Conservation (phyloP, 345 rosid species). For the Angophora floribunda region DNA sequence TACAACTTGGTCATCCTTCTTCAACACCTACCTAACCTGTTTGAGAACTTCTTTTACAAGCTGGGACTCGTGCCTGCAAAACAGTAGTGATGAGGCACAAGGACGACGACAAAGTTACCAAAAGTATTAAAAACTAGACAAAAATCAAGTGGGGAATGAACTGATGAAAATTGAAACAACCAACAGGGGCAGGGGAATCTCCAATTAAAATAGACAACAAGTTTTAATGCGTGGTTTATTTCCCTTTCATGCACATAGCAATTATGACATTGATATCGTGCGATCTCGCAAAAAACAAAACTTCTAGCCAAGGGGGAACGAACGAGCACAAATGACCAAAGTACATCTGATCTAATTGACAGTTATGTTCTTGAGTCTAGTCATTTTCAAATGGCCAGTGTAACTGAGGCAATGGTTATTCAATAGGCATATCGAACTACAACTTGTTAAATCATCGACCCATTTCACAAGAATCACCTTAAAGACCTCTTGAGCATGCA, state of each 20-base stretch:
- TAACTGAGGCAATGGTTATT: neutral
- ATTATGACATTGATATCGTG: neutral
- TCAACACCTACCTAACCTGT: neutral
- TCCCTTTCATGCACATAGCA: neutral
- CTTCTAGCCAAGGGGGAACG: neutral
- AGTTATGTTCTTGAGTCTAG: neutral
- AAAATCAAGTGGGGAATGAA: neutral
- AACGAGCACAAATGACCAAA: neutral
- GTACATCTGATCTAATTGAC: neutral
- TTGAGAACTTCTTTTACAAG: neutral
- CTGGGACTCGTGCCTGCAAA: neutral
- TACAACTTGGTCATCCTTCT: neutral
- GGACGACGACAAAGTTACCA: too few species aligned
- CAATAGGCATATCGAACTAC: too few species aligned
- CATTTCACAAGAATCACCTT: neutral
- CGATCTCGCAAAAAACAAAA: neutral
- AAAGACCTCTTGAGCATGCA: neutral
- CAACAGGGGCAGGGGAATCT: neutral
- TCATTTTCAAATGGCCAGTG: neutral
- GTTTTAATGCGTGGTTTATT: neutral
- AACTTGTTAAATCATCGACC: too few species aligned
- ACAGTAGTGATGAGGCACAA: too few species aligned
- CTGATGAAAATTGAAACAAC: neutral
- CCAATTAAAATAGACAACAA: neutral
- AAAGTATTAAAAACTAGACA: neutral